Conservation (phyloP, 176 grass and related monocot species). For the Bolboschoenus planiculmis region DNA sequence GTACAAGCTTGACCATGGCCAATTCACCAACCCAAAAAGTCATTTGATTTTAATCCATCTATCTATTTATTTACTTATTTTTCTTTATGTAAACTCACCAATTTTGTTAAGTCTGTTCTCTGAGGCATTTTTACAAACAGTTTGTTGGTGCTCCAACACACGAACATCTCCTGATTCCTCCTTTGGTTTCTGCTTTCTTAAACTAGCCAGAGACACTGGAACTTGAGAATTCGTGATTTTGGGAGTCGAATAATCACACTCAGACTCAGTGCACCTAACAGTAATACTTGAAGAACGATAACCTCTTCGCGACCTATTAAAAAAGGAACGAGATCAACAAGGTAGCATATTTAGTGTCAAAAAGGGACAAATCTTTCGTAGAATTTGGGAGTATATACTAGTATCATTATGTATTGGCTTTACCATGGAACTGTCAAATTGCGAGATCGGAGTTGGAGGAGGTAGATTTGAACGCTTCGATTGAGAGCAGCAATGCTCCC, state of each 20-base stretch:
- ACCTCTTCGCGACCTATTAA: constrained; percentile 10
- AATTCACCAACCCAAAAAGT: neutral
- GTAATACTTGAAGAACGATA: neutral
- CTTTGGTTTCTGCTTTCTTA: neutral
- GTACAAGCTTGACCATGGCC: neutral
- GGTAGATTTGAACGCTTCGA: constrained; percentile 3
- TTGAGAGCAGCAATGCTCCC: neutral
- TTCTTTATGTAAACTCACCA: neutral
- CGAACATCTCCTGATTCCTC: neutral
- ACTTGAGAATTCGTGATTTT: neutral
- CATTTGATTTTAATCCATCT: neutral
- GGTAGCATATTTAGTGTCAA: neutral
- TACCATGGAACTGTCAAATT: neutral
- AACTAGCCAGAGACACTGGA: constrained; percentile 16
- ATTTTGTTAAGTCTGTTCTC: neutral
- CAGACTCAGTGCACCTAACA: neutral
- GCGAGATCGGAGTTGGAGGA: constrained; percentile 19
- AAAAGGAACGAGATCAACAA: neutral
- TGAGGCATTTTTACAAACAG: constrained; percentile 13
- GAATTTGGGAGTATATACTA: neutral
- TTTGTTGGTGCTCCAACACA: neutral
- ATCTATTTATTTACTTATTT: neutral
- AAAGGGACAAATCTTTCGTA: neutral
- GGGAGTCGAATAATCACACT: neutral
- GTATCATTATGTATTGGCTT: neutral